Evolutionary conservation across 2,329 filamentous ascomycete genomes (phyloP).

Genomic region (Alternaria sp.): DNA sequence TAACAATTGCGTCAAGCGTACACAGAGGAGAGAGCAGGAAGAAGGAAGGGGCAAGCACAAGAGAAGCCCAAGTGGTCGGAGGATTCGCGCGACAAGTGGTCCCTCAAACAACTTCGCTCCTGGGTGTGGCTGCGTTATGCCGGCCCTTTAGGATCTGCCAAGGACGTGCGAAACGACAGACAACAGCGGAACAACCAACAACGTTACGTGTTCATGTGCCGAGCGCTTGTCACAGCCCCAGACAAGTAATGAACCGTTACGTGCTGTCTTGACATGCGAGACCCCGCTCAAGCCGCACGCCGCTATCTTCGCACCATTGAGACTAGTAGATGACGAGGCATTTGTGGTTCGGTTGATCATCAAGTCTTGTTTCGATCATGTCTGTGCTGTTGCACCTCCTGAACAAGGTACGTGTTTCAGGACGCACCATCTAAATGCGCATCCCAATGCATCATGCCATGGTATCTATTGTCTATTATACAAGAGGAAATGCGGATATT

Average conservation of each 20-base stretch:
- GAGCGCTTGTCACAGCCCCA: slow-evolving; percentile 12
- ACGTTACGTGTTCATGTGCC: slow-evolving; percentile 19
- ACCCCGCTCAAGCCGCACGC: slow-evolving; percentile 9
- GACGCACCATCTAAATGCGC: background rate
- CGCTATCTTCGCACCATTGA: slow-evolving; percentile 14
- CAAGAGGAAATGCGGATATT: slow-evolving; percentile 4
- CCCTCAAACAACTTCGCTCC: slow-evolving; percentile 8
- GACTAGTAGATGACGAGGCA: slow-evolving; percentile 10
- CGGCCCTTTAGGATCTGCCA: slow-evolving; percentile 16
- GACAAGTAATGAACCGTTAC: slow-evolving; percentile 5
- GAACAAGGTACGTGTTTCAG: slow-evolving; percentile 3
- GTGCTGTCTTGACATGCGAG: slow-evolving; percentile 5
- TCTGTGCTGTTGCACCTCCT: background rate
- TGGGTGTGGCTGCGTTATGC: slow-evolving; percentile 5
- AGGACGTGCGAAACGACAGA: slow-evolving; percentile 18
- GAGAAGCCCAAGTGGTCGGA: background rate
- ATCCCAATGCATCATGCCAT: slow-evolving; percentile 20
- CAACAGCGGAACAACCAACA: slow-evolving; percentile 13
- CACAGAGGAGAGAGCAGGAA: background rate
- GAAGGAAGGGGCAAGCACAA: background rate
- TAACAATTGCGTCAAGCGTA: slow-evolving; percentile 10
- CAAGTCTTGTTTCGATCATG: slow-evolving; percentile 16
- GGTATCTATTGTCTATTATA: slow-evolving; percentile 1
- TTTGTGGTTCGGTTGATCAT: slow-evolving; percentile 4
- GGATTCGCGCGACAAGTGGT: slow-evolving; percentile 3